phyloP scores from a whole-genome alignment of 1,139 yeast species.

The Kazachstania sp. region DNA sequence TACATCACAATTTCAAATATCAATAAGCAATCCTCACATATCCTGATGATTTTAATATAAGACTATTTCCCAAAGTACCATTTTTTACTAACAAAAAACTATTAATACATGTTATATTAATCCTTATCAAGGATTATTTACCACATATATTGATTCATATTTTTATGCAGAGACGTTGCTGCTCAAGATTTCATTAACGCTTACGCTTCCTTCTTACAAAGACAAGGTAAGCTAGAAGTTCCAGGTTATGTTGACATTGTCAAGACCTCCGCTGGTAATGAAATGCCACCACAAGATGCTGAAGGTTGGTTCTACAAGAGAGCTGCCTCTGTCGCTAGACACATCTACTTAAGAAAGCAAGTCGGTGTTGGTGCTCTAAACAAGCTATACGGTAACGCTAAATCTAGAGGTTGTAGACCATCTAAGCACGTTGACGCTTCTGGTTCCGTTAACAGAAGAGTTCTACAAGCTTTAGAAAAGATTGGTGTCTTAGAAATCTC shows the following conservation, averaged over 20 bases:
- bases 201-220: conserved; percentile 98
- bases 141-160: not conserved
- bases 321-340: conserved; percentile 99
- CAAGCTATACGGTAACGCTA: conserved; percentile 99
- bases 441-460: conserved; percentile 98
- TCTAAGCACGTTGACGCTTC: conserved; percentile 99
- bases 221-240: conserved; percentile 99
- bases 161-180: conserved; percentile 83
- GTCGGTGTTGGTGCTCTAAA: conserved; percentile 99
- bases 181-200: conserved; percentile 99
- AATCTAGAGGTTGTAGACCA: conserved; percentile 99
- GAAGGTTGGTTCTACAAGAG: conserved; percentile 99
- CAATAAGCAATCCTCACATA: no score
- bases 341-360: conserved; percentile 98
- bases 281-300: conserved; percentile 99
- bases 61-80: no score
- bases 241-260: conserved; percentile 99
- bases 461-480: conserved; percentile 95
- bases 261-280: conserved; percentile 98
- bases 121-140: not conserved
- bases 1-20: no score
- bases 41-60: no score
- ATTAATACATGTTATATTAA: no score
- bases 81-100: conserved; percentile 6
- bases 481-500: conserved; percentile 95